Percentiles rank a stretch among this genome's conserved stretches.
Conservation (phyloP, 495 filamentous ascomycete genomes). For the Aspergillus diversus region DNA sequence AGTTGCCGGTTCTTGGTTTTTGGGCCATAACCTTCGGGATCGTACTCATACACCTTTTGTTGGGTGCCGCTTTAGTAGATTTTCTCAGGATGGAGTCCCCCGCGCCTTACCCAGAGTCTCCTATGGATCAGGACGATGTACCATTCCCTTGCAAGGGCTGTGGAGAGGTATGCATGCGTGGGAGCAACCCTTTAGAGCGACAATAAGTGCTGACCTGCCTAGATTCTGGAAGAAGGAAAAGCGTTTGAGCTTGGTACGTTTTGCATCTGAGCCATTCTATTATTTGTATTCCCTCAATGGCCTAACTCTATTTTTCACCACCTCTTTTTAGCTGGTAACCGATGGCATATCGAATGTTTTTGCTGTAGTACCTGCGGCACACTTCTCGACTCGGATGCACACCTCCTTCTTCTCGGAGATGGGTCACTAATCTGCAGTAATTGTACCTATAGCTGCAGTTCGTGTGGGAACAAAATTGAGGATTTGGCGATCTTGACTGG, state of each 20-base stretch:
- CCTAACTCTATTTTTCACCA: conserved; percentile 24
- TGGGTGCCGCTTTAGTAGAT: conserved; percentile 9
- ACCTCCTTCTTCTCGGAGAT: conserved; percentile 94
- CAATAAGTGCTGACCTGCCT: conserved; percentile 23
- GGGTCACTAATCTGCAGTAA: conserved; percentile 98
- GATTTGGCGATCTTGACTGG: conserved; percentile 97
- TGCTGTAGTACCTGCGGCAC: conserved; percentile 96
- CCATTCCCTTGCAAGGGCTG: conserved; percentile 95
- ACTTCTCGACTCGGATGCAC: conserved; percentile 96
- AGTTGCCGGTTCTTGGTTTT: conserved; percentile 2
- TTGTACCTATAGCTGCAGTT: conserved; percentile 98
- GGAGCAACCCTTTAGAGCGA: conserved; percentile 16
- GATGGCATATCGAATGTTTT: conserved; percentile 99
- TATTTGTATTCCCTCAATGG: neutral
- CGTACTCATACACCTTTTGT: conserved; percentile 1
- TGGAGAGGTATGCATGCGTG: conserved; percentile 71
- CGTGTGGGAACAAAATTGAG: conserved; percentile 97
- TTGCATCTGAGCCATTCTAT: conserved; percentile 11
- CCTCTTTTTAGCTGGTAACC: conserved; percentile 75
- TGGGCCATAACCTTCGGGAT: neutral
- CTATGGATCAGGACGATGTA: conserved; percentile 85
- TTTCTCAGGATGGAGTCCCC: conserved; percentile 45
- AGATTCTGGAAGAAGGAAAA: conserved; percentile 98
- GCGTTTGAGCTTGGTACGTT: conserved; percentile 94
- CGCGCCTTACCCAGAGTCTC: conserved; percentile 71